Percentiles rank a stretch among this genome's conserved stretches.
phyloP scores from a whole-genome alignment of 257 asterid genomes.

The Prunella vulgaris region DNA sequence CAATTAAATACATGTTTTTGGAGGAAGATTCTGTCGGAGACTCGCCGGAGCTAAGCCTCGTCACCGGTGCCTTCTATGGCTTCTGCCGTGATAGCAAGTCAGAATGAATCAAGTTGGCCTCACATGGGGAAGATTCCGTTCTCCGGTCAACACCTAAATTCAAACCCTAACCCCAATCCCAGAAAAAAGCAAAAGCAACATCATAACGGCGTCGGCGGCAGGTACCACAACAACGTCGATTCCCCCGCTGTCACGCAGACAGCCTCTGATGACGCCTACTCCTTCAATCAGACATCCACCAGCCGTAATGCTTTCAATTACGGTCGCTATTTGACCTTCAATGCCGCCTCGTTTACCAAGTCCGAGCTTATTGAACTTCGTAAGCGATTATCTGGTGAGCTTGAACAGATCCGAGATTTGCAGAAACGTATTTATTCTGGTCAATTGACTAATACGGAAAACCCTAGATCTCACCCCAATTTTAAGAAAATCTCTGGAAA shows the following conservation, averaged over 20 bases:
- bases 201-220: conserved; percentile 39
- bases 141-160: conserved; percentile 44
- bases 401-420: conserved; percentile 64
- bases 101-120: conserved; percentile 76
- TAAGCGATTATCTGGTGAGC: conserved; percentile 54
- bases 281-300: conserved; percentile 61
- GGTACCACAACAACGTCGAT: conserved; percentile 6
- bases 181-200: conserved; percentile 67
- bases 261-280: conserved; percentile 86
- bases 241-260: conserved; percentile 72
- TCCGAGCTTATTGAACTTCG: conserved; percentile 55
- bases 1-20: conserved; percentile 39
- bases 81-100: conserved; percentile 74
- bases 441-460: conserved; percentile 32
- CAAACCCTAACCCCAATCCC: conserved; percentile 72
- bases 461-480: conserved; percentile 51
- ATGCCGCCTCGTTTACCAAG: conserved; percentile 44
- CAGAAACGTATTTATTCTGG: conserved; percentile 64
- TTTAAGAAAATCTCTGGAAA: conserved; percentile 43
- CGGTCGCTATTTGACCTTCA: conserved; percentile 50
- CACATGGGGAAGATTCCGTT: conserved; percentile 76
- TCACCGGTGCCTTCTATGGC: conserved; percentile 58
- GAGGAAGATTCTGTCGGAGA: conserved; percentile 28
- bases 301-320: conserved; percentile 43
- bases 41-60: conserved; percentile 33